Conservation (phyloP, 306 rosid species). For the Vigna hirtella region DNA sequence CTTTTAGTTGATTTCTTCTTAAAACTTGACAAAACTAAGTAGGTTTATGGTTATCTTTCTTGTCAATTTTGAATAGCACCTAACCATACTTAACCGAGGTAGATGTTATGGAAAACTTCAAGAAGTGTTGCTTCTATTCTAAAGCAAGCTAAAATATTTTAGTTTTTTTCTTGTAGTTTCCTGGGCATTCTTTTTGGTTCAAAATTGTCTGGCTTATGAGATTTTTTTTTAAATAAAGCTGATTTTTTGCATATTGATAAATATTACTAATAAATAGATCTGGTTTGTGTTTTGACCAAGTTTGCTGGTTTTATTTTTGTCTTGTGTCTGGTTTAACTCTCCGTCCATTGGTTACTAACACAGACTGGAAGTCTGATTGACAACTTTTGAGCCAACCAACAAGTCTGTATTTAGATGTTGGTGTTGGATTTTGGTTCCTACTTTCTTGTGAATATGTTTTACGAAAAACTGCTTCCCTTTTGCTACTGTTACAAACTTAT, state of each 20-base stretch:
- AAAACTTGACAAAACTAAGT: background rate
- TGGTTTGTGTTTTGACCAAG: conserved; percentile 19
- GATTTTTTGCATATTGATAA: background rate
- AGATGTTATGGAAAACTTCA: conserved; percentile 30
- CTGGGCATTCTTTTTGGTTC: conserved; percentile 12
- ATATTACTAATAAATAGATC: background rate
- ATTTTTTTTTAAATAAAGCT: background rate
- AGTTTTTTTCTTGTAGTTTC: background rate
- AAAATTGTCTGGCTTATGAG: conserved; percentile 8
- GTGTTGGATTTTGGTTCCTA: conserved; percentile 7
- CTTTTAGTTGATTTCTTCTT: conserved; percentile 37
- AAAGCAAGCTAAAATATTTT: background rate
- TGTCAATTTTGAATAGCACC: conserved; percentile 31
- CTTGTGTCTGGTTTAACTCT: background rate
- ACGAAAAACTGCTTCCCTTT: conserved; percentile 5
- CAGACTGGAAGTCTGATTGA: background rate
- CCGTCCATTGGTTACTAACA: background rate
- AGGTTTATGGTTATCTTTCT: background rate
- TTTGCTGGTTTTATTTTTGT: conserved; percentile 13
- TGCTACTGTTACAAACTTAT: background rate
- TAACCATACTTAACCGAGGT: background rate
- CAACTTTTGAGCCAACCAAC: conserved; percentile 21
- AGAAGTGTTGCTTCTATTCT: conserved; percentile 28
- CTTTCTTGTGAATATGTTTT: conserved; percentile 30
- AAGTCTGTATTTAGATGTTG: conserved; percentile 20